phyloP scores from a whole-genome alignment of 2,329 filamentous ascomycete species.

The Elsinoe fawcettii region DNA sequence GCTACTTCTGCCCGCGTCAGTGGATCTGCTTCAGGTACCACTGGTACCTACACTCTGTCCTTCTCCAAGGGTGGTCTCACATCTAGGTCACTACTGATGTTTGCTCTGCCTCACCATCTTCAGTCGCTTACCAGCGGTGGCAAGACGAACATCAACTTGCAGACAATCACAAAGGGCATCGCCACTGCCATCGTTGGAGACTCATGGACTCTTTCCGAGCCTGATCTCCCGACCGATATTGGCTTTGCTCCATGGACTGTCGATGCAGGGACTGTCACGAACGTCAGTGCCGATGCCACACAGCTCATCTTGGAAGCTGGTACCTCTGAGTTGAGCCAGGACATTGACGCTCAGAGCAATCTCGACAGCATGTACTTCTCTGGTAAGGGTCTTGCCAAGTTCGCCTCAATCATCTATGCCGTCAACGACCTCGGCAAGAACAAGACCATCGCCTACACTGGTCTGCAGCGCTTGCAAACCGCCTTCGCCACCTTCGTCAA shows the following conservation, averaged over 20 bases:
- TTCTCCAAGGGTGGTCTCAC: conserved; percentile 65
- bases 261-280: conserved; percentile 30
- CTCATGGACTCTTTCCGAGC: conserved; percentile 70
- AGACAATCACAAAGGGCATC: conserved; percentile 77
- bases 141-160: conserved; percentile 50
- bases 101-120: conserved; percentile 78
- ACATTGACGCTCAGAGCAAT: conserved; percentile 65
- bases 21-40: conserved; percentile 51
- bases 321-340: conserved; percentile 62
- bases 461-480: conserved; percentile 42
- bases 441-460: conserved; percentile 46
- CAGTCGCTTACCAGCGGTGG: conserved; percentile 58
- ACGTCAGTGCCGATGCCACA: conserved; percentile 39
- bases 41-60: conserved; percentile 63
- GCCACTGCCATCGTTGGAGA: conserved; percentile 65
- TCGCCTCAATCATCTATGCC: conserved; percentile 39
- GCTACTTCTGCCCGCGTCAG: conserved; percentile 56
- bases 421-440: conserved; percentile 48
- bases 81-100: conserved; percentile 64
- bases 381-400: conserved; percentile 51
- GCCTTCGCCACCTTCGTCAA: conserved; percentile 42
- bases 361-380: conserved; percentile 87
- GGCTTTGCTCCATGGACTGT: conserved; percentile 72
- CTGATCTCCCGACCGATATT: conserved; percentile 63
- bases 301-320: conserved; percentile 50